Base-by-base conservation (phyloP, 371 early-diverging fungal genomes). In the Syncephalastrum sp. region DNA sequence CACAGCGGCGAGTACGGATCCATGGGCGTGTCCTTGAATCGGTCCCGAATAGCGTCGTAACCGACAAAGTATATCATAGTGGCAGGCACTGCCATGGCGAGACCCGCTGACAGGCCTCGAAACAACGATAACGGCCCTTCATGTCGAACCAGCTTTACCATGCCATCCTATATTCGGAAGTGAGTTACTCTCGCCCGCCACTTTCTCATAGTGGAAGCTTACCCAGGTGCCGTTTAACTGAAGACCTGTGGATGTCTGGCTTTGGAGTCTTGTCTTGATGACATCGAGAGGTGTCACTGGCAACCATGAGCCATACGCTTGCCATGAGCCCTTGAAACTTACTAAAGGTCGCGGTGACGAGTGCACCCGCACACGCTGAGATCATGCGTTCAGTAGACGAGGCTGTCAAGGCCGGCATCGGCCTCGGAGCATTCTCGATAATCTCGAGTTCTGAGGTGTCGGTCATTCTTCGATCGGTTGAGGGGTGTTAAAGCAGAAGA, bases 61-160 rank as follows among this genome's bases (percentile, higher is more conserved):
- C 97, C 97, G 0, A 94, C 88, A 81, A 92, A 97, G 67, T 98
- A 98, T 27, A 95, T 88, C 17, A 93, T 87, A 0, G 96, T 97
- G 3, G 97, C 85, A 1, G 98, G 98, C 4, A 95, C 79, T 8
- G 94, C 89, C 86, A 95, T 93, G 17, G 87, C 74, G 60, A 98
- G 69, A 2, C 95, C 90, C 4, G 97, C 94, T 7, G 88, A 78
- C 27, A 98, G 77, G 0, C 98, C 97, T 57, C 92, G 76, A 94
- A 95, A 98, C 41, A 98, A 76, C 5, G 83, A 83, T 5, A 77
- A 47, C 0, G 85, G 51, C 0, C 98, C 98, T 76, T 98, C 97
- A 44, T 85, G 68, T 43, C 83, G 82, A 16, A 85, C 77, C 61
- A 97, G 95, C 47, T 89, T 87, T 7, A 78, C 72, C 43, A 97